phyloP scores from a whole-genome alignment of 371 early-diverging fungal genomes.

The Mucor racemosus region DNA sequence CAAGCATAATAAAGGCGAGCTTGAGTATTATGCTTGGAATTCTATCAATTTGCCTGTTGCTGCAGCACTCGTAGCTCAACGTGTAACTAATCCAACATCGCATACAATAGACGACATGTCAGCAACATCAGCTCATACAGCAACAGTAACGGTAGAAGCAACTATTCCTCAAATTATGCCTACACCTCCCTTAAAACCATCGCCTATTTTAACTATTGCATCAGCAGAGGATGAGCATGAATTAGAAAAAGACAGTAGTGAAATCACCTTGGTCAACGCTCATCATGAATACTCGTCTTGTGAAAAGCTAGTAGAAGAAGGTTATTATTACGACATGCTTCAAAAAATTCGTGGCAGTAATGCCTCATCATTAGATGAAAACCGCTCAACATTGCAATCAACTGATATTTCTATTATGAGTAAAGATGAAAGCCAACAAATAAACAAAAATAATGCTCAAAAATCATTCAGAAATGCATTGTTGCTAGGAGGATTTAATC shows the following conservation, averaged over 20 bases:
- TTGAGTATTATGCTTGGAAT: constrained; percentile 22
- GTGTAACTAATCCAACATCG: constrained; percentile 5
- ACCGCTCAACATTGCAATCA: background rate
- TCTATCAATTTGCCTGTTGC: constrained; percentile 9
- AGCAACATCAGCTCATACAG: too few species aligned
- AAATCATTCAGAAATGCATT: background rate
- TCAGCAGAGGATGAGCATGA: background rate
- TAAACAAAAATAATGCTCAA: background rate
- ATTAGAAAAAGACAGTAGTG: background rate
- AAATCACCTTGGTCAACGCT: background rate
- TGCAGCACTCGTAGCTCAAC: constrained; percentile 14
- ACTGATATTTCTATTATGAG: background rate
- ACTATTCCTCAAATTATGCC: constrained; percentile 19
- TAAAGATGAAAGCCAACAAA: background rate
- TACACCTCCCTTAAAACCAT: constrained; percentile 10
- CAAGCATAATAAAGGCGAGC: constrained; percentile 19
- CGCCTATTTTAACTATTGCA: background rate
- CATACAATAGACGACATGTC: background rate
- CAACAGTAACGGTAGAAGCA: background rate
- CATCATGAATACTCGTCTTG: background rate
- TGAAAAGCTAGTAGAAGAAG: background rate
- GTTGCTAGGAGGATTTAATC: background rate
- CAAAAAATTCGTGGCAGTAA: constrained; percentile 20
- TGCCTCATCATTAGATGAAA: background rate
- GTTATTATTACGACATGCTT: constrained; percentile 16